Evolutionary conservation across 176 grass and related monocot genomes (phyloP), one percentile per base, ranked within the genome.

Genomic region (Carex scoparia): DNA sequence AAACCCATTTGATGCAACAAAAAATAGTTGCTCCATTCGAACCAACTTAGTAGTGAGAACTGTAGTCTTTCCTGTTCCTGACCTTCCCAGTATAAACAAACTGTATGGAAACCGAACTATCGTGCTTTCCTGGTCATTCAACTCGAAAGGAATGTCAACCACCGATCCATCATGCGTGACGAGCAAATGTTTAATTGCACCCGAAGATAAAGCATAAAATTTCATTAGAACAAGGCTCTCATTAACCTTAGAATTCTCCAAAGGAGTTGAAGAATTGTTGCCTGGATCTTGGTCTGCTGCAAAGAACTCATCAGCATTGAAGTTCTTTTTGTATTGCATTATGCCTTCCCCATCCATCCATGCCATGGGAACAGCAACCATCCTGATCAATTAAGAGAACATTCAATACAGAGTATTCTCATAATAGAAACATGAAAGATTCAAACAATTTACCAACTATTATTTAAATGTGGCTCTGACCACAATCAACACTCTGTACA

Each of bases 51-150:
- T 94, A 18, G 91, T 94, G 54, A 97, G 83, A 18, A 97, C 71
- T 81, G 94, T 97, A 3, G 94, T 97, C 85, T 97, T 97, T 62
- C 94, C 94, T 0, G 94, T 97, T 60, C 94, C 94, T 16, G 94
- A 97, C 62, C 94, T 85, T 49, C 91, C 91, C 70, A 97, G 66
- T 87, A 97, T 94, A 56, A 97, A 97, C 46, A 80, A 91, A 88
- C 82, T 94, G 35, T 73, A 65, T 4, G 88, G 94, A 84, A 90
- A 97, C 57, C 61, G 61, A 80, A 94, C 85, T 84, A 94, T 94
- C 37, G 40, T 46, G 79, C 88, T 87, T 86, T 97, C 94, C 90
- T 92, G 84, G 88, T 97, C 94, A 83, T 89, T 97, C 4, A 97
- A 51, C 82, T 97, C 88, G 79, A 97, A 97, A 16, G 94, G 94